These are phyloP conservation scores for Penicillium bovifimosum DNA, from an alignment of 495 filamentous ascomycete genomes.

Conservation along the genomic window DNA sequence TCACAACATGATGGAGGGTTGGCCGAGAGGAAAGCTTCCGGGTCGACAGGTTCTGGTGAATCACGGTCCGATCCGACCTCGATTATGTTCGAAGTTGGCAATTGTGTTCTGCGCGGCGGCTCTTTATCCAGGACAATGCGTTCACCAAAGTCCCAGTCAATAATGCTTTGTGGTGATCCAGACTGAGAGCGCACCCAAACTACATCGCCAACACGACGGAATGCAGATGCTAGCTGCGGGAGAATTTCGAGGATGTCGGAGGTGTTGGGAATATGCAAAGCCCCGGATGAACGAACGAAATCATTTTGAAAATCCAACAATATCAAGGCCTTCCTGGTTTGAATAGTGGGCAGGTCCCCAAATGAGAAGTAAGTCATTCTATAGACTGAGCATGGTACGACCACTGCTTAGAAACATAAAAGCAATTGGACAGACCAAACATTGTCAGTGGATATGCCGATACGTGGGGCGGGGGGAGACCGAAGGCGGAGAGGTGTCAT, in stretches of 20 bases:
- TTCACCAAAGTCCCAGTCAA: slow-evolving; percentile 41
- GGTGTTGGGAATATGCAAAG: slow-evolving; percentile 59
- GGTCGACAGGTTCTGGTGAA: slow-evolving; percentile 33
- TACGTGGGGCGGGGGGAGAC: background rate
- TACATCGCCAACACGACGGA: slow-evolving; percentile 74
- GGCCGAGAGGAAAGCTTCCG: slow-evolving; percentile 59
- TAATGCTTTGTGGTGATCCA: slow-evolving; percentile 51
- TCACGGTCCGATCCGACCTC: slow-evolving; percentile 21
- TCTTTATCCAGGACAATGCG: slow-evolving; percentile 32
- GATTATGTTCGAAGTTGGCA: slow-evolving; percentile 15
- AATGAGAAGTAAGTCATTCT: slow-evolving; percentile 38
- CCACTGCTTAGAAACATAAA: background rate
- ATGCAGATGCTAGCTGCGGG: slow-evolving; percentile 59
- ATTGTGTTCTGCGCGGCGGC: slow-evolving; percentile 7
- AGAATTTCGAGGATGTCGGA: slow-evolving; percentile 64
- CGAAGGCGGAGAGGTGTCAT: background rate
- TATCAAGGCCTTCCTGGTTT: slow-evolving; percentile 77
- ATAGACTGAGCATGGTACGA: slow-evolving; percentile 17
- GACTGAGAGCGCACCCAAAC: slow-evolving; percentile 84
- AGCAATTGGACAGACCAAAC: background rate
- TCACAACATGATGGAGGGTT: slow-evolving; percentile 52
- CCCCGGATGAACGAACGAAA: slow-evolving; percentile 66
- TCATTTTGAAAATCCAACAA: slow-evolving; percentile 90
- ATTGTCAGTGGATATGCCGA: background rate
- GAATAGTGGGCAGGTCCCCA: slow-evolving; percentile 44